A percentile compares a stretch with the other conserved stretches of the same genome.
phyloP scores from a whole-genome alignment of 345 rosid species.

The Ricinus communis region DNA sequence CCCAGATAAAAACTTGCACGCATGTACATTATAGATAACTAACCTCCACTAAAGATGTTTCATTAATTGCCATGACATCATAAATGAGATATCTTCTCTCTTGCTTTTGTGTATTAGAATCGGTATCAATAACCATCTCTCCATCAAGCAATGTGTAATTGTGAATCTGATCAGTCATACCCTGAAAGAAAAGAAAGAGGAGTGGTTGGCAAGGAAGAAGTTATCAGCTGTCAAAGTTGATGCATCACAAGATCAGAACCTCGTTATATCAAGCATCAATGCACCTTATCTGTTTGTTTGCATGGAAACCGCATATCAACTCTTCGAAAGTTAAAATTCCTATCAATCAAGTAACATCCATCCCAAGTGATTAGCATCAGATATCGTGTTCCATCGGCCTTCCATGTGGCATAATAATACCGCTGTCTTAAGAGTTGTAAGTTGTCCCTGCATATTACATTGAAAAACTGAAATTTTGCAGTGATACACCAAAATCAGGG shows the following conservation, averaged over 20 bases:
- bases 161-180: constrained; percentile 66
- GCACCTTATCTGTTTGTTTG: constrained; percentile 57
- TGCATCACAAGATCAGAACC: not conserved
- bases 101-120: constrained; percentile 77
- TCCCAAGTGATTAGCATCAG: constrained; percentile 87
- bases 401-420: constrained; percentile 96
- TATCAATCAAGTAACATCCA: constrained; percentile 84
- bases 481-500: not conserved
- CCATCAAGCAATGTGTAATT: constrained; percentile 87
- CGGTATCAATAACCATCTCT: constrained; percentile 87
- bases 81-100: constrained; percentile 95
- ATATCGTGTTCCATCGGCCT: constrained; percentile 96
- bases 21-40: constrained; percentile 14
- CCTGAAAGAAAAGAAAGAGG: constrained; percentile 41
- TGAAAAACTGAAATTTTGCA: not conserved
- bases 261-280: constrained; percentile 12
- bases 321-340: constrained; percentile 78
- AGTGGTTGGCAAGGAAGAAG: constrained; percentile 6
- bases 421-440: constrained; percentile 41
- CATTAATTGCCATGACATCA: constrained; percentile 82
- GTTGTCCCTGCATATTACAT: not conserved
- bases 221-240: not conserved
- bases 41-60: constrained; percentile 72
- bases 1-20: not conserved
- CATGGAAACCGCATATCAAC: constrained; percentile 94